A percentile compares a stretch with the other conserved stretches of the same genome.
phyloP scores from a whole-genome alignment of 1,284 basidiomycete genomes.

The Rhodotorula sp. region DNA sequence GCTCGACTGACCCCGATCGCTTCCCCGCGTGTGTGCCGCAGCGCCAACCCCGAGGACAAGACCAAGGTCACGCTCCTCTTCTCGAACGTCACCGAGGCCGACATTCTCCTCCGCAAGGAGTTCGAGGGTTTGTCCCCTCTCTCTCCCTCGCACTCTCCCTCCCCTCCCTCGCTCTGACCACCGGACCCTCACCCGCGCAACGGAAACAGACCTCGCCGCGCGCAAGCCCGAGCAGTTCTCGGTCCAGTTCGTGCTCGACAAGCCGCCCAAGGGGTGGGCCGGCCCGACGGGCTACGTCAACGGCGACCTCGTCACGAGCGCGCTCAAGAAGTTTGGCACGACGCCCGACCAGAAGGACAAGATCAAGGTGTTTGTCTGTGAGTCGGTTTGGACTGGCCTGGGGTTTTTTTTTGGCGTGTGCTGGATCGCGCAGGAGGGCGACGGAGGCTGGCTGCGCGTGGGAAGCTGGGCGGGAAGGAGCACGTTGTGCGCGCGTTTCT shows the following conservation, averaged over 20 bases:
- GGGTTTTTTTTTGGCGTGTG: slow-evolving; percentile 46
- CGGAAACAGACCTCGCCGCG: slow-evolving; percentile 27
- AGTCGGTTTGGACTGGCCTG: slow-evolving; percentile 48
- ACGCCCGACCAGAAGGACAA: slow-evolving; percentile 71
- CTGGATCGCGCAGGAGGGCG: neutral
- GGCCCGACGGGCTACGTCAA: slow-evolving; percentile 69
- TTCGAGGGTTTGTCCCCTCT: slow-evolving; percentile 42
- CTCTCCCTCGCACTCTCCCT: neutral
- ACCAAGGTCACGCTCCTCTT: slow-evolving; percentile 93
- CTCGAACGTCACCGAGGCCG: slow-evolving; percentile 78
- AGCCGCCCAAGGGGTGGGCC: slow-evolving; percentile 68
- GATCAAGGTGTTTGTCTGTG: slow-evolving; percentile 87
- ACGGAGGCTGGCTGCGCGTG: neutral
- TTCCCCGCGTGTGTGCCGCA: slow-evolving; percentile 19
- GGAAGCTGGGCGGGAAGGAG: too few relatives aligned
- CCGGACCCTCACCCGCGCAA: too few relatives aligned
- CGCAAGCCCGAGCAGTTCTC: slow-evolving; percentile 60
- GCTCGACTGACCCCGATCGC: neutral
- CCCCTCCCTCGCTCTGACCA: neutral
- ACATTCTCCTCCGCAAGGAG: slow-evolving; percentile 62
- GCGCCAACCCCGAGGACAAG: slow-evolving; percentile 69
- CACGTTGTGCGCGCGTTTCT: too few relatives aligned
- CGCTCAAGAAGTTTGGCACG: slow-evolving; percentile 57
- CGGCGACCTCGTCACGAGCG: slow-evolving; percentile 68
- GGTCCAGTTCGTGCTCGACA: slow-evolving; percentile 84